Conservation (phyloP, 495 filamentous ascomycete genomes). For the Ramalina intermedia region DNA sequence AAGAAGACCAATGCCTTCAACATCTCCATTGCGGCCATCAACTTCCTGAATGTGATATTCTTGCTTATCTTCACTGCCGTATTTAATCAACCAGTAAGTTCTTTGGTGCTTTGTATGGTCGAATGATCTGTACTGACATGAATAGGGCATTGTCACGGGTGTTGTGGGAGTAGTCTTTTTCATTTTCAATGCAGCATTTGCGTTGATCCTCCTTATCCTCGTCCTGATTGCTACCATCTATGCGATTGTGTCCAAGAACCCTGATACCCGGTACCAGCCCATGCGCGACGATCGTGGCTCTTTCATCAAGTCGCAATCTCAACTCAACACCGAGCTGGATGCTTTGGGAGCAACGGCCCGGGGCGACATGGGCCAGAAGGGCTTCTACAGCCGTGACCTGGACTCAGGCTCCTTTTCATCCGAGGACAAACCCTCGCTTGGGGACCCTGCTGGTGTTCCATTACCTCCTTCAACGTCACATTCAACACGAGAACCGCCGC, state of each 20-base stretch:
- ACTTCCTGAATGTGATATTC: slow-evolving; percentile 84
- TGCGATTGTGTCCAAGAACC: slow-evolving; percentile 84
- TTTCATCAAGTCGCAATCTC: slow-evolving; percentile 95
- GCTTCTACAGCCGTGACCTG: slow-evolving; percentile 53
- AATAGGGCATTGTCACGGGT: slow-evolving; percentile 61
- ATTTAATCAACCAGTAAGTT: slow-evolving; percentile 66
- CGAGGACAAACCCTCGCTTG: slow-evolving; percentile 15
- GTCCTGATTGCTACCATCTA: slow-evolving; percentile 74
- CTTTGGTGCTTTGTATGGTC: neutral
- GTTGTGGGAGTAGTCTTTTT: slow-evolving; percentile 93
- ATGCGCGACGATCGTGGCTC: slow-evolving; percentile 95
- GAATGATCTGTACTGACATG: neutral
- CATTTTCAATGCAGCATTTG: slow-evolving; percentile 77
- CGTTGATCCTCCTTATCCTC: slow-evolving; percentile 71
- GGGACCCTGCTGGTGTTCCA: slow-evolving; percentile 21
- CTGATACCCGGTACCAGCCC: slow-evolving; percentile 87
- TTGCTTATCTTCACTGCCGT: slow-evolving; percentile 71
- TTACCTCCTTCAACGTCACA: slow-evolving; percentile 27
- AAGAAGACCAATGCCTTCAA: slow-evolving; percentile 98
- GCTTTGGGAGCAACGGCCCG: slow-evolving; percentile 86
- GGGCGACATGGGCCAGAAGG: slow-evolving; percentile 60
- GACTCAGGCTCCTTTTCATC: slow-evolving; percentile 57
- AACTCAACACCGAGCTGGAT: slow-evolving; percentile 80
- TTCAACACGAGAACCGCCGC: slow-evolving; percentile 27
- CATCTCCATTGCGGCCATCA: slow-evolving; percentile 77